Evolutionary conservation across 2,329 filamentous ascomycete species (phyloP).

Genomic region (Colletotrichum lini): DNA sequence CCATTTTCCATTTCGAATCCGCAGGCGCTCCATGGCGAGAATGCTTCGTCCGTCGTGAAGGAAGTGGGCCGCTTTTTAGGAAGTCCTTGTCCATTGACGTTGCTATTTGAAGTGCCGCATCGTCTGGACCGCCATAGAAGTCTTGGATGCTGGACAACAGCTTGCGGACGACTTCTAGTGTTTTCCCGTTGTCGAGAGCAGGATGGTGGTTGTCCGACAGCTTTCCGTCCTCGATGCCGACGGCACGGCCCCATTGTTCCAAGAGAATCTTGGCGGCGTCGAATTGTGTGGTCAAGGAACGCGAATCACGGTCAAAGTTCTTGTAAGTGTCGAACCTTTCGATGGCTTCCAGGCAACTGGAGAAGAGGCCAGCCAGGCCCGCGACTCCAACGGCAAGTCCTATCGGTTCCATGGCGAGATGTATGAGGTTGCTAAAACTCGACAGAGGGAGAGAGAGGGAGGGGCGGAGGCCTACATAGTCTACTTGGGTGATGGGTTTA

Average conservation of each 20-base stretch:
- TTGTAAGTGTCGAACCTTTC: slow-evolving; percentile 42
- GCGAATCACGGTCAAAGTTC: slow-evolving; percentile 36
- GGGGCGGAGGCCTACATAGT: too few relatives aligned
- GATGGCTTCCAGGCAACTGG: slow-evolving; percentile 44
- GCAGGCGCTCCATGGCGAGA: background rate
- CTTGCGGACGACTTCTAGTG: background rate
- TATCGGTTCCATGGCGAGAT: slow-evolving; percentile 41
- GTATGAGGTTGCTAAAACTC: background rate
- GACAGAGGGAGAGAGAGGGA: too few relatives aligned
- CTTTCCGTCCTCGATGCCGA: slow-evolving; percentile 40
- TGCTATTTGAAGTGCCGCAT: background rate
- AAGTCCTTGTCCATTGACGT: background rate
- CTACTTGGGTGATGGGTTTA: too few relatives aligned
- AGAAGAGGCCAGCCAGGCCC: slow-evolving; percentile 45
- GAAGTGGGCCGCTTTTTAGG: background rate
- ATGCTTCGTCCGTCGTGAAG: background rate
- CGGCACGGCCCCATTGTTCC: slow-evolving; percentile 44
- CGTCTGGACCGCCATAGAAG: slow-evolving; percentile 1
- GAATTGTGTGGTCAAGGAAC: slow-evolving; percentile 38
- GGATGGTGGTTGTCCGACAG: slow-evolving; percentile 28
- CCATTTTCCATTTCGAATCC: slow-evolving; percentile 31
- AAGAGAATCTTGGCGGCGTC: slow-evolving; percentile 39
- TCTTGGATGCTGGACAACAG: slow-evolving; percentile 28
- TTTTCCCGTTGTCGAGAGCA: slow-evolving; percentile 35
- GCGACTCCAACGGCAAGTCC: slow-evolving; percentile 42